Evolutionary conservation across 345 rosid genomes (phyloP).

Genomic region (Brassica napus): Da-Ae NC_063444.1:8114501-8115000

Average conservation of each 20-base stretch:
- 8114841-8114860: constrained; percentile 82
- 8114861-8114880: constrained; percentile 61
- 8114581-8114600: constrained; percentile 79
- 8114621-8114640: constrained; percentile 90
- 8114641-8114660: constrained; percentile 86
- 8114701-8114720: constrained; percentile 66
- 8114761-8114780: constrained; percentile 71
- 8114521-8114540: constrained; percentile 61
- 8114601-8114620: constrained; percentile 72
- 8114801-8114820: constrained; percentile 78
- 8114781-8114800: constrained; percentile 72
- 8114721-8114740: constrained; percentile 73
- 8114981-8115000: constrained; percentile 52
- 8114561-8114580: constrained; percentile 42
- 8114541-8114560: constrained; percentile 58
- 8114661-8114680: constrained; percentile 55
- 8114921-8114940: constrained; percentile 51
- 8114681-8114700: constrained; percentile 66
- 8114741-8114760: constrained; percentile 69
- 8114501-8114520: constrained; percentile 82
- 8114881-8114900: constrained; percentile 35
- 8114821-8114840: constrained; percentile 77
- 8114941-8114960: constrained; percentile 40
- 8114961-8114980: constrained; percentile 49
- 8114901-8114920: constrained; percentile 10